A percentile compares a stretch with the other conserved stretches of the same genome.
Evolutionary conservation across 208 protist species (phyloP).

Genomic region (Leishmania major): DNA sequence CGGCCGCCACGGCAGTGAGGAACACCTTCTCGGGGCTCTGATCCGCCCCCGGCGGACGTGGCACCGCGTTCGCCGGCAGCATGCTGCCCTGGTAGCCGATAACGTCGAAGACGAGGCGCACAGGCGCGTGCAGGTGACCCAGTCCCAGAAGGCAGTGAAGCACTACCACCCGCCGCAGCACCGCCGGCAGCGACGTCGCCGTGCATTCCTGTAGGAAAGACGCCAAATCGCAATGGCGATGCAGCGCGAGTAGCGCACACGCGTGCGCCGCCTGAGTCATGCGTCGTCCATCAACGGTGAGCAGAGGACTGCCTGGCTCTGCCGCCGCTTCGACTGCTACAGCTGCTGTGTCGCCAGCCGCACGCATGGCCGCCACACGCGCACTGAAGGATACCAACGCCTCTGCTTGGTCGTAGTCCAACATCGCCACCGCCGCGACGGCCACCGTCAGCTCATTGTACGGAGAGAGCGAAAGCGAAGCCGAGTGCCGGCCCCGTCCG

Average conservation of each 20-base stretch:
- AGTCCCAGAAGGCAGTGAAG: conserved; percentile 58
- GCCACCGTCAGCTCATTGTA: conserved; percentile 76
- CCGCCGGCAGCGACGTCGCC: background rate
- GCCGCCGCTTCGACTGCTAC: conserved; percentile 11
- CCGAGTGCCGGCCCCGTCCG: conserved; percentile 20
- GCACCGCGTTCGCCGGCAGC: background rate
- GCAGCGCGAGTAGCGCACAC: conserved; percentile 7
- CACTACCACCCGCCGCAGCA: conserved; percentile 38
- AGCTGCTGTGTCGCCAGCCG: conserved; percentile 5
- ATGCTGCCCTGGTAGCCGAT: conserved; percentile 22
- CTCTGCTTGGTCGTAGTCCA: conserved; percentile 53
- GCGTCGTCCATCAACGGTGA: conserved; percentile 12
- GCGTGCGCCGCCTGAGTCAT: conserved; percentile 30
- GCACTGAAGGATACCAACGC: conserved; percentile 33
- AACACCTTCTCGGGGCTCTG: background rate
- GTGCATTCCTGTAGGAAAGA: background rate
- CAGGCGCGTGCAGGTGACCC: conserved; percentile 60
- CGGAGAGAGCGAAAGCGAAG: conserved; percentile 21
- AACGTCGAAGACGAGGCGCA: conserved; percentile 68
- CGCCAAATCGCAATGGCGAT: background rate
- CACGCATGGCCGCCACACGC: conserved; percentile 27
- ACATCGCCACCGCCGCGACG: conserved; percentile 62
- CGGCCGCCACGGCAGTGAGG: conserved; percentile 11
- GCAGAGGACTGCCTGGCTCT: background rate
- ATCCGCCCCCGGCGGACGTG: background rate